A percentile compares a stretch with the other conserved stretches of the same genome.
Evolutionary conservation across 345 rosid species (phyloP).

Genomic region (Brassica rapa): DNA sequence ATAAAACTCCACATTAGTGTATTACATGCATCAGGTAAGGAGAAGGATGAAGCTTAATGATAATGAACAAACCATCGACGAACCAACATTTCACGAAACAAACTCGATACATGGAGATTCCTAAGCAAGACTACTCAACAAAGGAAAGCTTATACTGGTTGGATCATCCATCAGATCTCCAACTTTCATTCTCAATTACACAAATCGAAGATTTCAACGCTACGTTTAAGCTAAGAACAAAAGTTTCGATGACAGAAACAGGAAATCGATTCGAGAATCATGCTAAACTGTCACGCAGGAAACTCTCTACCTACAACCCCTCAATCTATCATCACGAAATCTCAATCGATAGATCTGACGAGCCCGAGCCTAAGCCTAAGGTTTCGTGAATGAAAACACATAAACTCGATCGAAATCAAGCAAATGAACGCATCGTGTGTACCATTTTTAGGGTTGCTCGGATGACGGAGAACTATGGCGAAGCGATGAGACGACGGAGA

Average conservation of each 20-base stretch:
- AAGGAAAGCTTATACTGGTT: not conserved
- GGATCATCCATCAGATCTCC: conserved; percentile 4
- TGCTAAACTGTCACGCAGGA: not conserved
- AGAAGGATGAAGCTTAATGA: not conserved
- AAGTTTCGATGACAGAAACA: not conserved
- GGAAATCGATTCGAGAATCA: not conserved
- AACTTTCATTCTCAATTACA: not conserved
- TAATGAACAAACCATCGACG: not conserved
- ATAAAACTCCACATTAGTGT: not conserved
- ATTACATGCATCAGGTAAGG: not conserved
- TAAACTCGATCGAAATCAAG: conserved; percentile 3
- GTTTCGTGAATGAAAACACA: not conserved
- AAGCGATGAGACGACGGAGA: conserved; percentile 32
- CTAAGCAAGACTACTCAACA: not conserved
- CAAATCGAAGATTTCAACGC: not conserved
- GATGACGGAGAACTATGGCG: not conserved
- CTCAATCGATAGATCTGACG: conserved; percentile 16
- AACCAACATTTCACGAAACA: not conserved
- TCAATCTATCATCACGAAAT: not conserved
- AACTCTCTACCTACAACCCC: too few relatives aligned
- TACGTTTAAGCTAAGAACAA: not conserved
- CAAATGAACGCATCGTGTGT: not conserved
- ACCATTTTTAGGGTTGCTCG: conserved; percentile 33
- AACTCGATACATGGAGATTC: not conserved
- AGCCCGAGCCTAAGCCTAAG: not conserved